Conservation (phyloP, 2,329 filamentous ascomycete species). For the Coniochaeta sp. region DNA sequence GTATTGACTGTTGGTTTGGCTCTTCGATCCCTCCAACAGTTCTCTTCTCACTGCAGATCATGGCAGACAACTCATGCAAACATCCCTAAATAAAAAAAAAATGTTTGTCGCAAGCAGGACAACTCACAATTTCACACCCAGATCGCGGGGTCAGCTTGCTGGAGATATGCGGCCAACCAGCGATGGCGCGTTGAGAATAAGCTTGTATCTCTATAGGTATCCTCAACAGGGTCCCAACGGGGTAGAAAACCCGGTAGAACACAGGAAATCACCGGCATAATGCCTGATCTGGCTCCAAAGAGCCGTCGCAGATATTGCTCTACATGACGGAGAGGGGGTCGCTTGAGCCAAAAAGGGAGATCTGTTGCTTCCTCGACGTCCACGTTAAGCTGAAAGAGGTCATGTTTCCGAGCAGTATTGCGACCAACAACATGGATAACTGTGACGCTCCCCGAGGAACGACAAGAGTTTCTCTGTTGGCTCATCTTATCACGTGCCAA, state of each 20-base stretch:
- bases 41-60: neutral
- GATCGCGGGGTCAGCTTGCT: neutral
- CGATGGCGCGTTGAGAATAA: neutral
- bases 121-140: neutral
- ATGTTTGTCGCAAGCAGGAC: too few species aligned
- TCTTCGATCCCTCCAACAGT: neutral
- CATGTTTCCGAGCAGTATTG: neutral
- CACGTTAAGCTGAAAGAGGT: neutral
- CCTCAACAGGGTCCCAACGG: neutral
- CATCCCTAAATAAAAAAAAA: too few species aligned
- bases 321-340: neutral
- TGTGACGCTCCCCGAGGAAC: too few species aligned
- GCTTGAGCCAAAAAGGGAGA: neutral
- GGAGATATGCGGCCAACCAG: neutral
- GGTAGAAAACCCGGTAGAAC: neutral
- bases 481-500: too few species aligned
- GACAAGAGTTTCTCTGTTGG: too few species aligned
- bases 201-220: neutral
- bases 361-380: neutral
- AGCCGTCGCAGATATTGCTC: neutral
- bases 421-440: too few species aligned
- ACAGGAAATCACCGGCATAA: neutral
- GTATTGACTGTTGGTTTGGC: too few species aligned
- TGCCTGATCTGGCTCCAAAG: neutral
- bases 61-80: too few species aligned